phyloP scores from a whole-genome alignment of 306 rosid species.

The Crotalaria pallida region DNA sequence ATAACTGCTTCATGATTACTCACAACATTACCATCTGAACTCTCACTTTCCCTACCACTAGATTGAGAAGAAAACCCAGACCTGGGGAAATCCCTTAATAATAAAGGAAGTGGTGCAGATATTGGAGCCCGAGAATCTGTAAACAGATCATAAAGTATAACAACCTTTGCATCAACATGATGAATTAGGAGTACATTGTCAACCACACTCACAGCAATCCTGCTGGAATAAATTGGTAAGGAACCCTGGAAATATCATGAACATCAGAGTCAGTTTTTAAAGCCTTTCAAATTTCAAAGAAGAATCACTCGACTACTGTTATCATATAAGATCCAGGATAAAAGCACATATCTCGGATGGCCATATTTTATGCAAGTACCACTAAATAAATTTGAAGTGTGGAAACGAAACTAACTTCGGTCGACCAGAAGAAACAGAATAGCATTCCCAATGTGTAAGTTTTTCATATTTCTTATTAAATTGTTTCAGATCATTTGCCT shows the following conservation, averaged over 20 bases:
- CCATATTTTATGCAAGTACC: background rate
- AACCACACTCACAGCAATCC: constrained; percentile 81
- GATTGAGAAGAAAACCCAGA: constrained; percentile 44
- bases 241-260: constrained; percentile 73
- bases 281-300: constrained; percentile 1
- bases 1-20: constrained; percentile 52
- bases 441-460: background rate
- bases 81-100: constrained; percentile 73
- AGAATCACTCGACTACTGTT: background rate
- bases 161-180: constrained; percentile 95
- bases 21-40: constrained; percentile 38
- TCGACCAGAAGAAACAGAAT: background rate
- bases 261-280: constrained; percentile 13
- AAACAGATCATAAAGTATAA: constrained; percentile 82
- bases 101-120: constrained; percentile 90
- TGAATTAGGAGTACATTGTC: constrained; percentile 92
- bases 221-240: constrained; percentile 87
- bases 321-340: constrained; percentile 12
- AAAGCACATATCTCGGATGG: background rate
- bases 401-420: background rate
- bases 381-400: background rate
- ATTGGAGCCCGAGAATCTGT: constrained; percentile 87
- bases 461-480: constrained; percentile 3
- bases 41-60: constrained; percentile 54
- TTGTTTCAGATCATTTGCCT: constrained; percentile 1